These are phyloP conservation scores for Prunus campanulata DNA, from an alignment of 306 rosid species.

Conservation along the genomic window DNA sequence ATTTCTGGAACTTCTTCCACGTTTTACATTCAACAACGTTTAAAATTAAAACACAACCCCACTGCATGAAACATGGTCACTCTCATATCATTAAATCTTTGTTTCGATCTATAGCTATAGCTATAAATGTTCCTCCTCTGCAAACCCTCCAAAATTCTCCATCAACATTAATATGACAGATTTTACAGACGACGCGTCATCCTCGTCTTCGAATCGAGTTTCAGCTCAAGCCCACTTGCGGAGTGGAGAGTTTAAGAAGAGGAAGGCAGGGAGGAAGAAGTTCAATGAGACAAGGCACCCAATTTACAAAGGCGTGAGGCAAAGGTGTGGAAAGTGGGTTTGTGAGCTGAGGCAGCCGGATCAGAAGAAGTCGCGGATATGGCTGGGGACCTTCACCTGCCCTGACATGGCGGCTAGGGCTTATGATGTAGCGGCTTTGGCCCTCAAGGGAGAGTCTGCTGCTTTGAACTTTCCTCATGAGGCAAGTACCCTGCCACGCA, in stretches of 20 bases:
- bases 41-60: not conserved
- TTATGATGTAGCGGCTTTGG: slow-evolving; percentile 61
- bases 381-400: slow-evolving; percentile 63
- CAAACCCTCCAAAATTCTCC: not conserved
- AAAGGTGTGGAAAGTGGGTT: slow-evolving; percentile 76
- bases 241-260: slow-evolving; percentile 29
- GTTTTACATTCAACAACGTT: not conserved
- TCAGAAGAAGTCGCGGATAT: slow-evolving; percentile 45
- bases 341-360: slow-evolving; percentile 60
- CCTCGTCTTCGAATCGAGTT: slow-evolving; percentile 2
- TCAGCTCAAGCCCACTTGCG: not conserved
- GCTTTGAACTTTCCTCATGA: slow-evolving; percentile 47
- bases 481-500: slow-evolving; percentile 14
- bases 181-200: not conserved
- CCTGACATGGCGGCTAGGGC: slow-evolving; percentile 79
- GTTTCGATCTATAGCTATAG: not conserved
- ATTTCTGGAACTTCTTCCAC: not conserved
- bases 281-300: slow-evolving; percentile 77
- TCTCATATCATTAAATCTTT: not conserved
- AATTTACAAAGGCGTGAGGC: slow-evolving; percentile 58
- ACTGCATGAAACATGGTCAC: not conserved
- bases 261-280: slow-evolving; percentile 64
- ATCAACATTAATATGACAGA: not conserved
- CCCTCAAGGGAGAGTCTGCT: slow-evolving; percentile 45
- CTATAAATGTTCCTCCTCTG: not conserved